Conservation (phyloP, 768 basidiomycete genomes). For the Leccinum broughii region DNA sequence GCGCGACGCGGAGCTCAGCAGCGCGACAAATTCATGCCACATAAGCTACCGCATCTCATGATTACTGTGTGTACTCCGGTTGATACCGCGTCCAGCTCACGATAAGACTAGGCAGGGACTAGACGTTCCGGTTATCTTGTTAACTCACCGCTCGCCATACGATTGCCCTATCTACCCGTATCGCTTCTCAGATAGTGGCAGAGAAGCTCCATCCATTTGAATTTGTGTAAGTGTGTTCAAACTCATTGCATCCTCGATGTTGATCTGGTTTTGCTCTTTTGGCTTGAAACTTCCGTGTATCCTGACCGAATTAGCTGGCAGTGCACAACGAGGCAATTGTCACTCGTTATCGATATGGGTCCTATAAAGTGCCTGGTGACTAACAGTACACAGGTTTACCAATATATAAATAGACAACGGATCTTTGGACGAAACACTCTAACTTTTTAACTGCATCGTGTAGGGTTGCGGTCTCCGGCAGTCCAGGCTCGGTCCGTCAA, state of each 20-base stretch:
- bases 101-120: slow-evolving; percentile 21
- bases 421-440: slow-evolving; percentile 24
- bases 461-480: slow-evolving; percentile 11
- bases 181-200: slow-evolving; percentile 19
- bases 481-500: slow-evolving; percentile 23
- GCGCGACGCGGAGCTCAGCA: background rate
- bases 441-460: slow-evolving; percentile 25
- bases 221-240: slow-evolving; percentile 18
- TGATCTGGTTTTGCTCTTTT: slow-evolving; percentile 16
- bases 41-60: background rate
- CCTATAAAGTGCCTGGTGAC: slow-evolving; percentile 20
- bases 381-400: slow-evolving; percentile 20
- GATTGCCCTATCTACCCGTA: slow-evolving; percentile 16
- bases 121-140: background rate
- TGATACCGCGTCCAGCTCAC: slow-evolving; percentile 5
- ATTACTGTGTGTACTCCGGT: background rate
- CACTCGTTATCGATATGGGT: slow-evolving; percentile 20
- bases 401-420: slow-evolving; percentile 20
- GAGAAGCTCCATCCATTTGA: slow-evolving; percentile 31
- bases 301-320: slow-evolving; percentile 19
- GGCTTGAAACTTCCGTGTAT: slow-evolving; percentile 14
- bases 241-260: slow-evolving; percentile 32
- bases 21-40: background rate
- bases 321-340: slow-evolving; percentile 29
- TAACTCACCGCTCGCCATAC: background rate